Conservation (phyloP, 1,139 yeast genomes). For the Geotrichum histeridarum region DNA sequence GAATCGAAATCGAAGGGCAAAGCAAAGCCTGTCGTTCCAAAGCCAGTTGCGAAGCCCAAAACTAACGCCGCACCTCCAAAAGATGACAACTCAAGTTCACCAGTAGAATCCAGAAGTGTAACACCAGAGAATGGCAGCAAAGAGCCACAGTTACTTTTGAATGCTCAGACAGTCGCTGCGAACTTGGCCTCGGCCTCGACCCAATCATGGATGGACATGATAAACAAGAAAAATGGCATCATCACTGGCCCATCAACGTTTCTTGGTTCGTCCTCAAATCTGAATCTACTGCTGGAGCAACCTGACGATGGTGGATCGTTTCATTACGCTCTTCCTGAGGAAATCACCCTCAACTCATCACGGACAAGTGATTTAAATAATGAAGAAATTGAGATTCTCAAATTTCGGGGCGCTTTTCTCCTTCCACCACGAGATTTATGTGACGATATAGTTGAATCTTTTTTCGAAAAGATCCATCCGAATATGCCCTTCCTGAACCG, state of each 20-base stretch:
- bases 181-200: background rate
- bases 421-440: conserved; percentile 61
- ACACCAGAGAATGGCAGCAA: background rate
- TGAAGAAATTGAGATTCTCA: conserved; percentile 63
- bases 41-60: background rate
- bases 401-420: conserved; percentile 65
- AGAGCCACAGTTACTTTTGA: background rate
- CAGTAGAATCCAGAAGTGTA: background rate
- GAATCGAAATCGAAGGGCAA: background rate
- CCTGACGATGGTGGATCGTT: conserved; percentile 31
- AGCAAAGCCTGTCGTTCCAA: background rate
- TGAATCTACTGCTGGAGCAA: conserved; percentile 34
- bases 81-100: background rate
- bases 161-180: background rate
- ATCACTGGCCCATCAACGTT: conserved; percentile 27
- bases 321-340: conserved; percentile 38
- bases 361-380: conserved; percentile 46
- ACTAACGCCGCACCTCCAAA: background rate
- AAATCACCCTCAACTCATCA: conserved; percentile 27
- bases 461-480: conserved; percentile 65
- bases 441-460: conserved; percentile 56
- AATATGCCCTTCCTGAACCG: conserved; percentile 64
- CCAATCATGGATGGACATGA: background rate
- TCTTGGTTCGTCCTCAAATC: conserved; percentile 35
- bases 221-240: background rate